phyloP scores from a whole-genome alignment of 2,329 filamentous ascomycete genomes.

The Alternaria sp. region DNA sequence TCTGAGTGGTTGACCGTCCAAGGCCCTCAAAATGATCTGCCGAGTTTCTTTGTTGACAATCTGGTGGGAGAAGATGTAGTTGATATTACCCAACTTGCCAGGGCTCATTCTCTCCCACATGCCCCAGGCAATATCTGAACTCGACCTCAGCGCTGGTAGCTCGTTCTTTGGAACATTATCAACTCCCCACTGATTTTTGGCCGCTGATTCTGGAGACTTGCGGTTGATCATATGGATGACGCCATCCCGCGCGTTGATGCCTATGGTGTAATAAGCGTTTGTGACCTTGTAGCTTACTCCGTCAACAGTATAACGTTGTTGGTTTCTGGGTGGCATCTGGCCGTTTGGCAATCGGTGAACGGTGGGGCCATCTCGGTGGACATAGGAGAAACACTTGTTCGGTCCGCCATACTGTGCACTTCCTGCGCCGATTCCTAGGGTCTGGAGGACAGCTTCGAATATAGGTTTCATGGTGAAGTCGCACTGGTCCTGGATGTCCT shows the following conservation, averaged over 20 bases:
- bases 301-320: background rate
- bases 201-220: background rate
- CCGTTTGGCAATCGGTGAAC: slow-evolving; percentile 2
- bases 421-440: background rate
- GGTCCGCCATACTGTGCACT: background rate
- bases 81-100: slow-evolving; percentile 8
- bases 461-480: background rate
- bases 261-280: background rate
- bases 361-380: background rate
- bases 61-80: slow-evolving; percentile 12
- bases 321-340: background rate
- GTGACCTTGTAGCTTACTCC: background rate
- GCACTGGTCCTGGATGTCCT: background rate
- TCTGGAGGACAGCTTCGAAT: background rate
- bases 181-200: background rate
- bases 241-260: background rate
- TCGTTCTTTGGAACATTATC: background rate
- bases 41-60: slow-evolving; percentile 11
- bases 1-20: background rate
- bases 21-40: background rate
- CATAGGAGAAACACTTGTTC: background rate
- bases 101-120: slow-evolving; percentile 11
- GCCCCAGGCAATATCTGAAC: slow-evolving; percentile 22
- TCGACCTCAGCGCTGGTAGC: slow-evolving; percentile 10
- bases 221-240: slow-evolving; percentile 1